These are phyloP conservation scores for Darksidea phi DNA, from an alignment of 495 filamentous ascomycete genomes.

Conservation along the genomic window DNA sequence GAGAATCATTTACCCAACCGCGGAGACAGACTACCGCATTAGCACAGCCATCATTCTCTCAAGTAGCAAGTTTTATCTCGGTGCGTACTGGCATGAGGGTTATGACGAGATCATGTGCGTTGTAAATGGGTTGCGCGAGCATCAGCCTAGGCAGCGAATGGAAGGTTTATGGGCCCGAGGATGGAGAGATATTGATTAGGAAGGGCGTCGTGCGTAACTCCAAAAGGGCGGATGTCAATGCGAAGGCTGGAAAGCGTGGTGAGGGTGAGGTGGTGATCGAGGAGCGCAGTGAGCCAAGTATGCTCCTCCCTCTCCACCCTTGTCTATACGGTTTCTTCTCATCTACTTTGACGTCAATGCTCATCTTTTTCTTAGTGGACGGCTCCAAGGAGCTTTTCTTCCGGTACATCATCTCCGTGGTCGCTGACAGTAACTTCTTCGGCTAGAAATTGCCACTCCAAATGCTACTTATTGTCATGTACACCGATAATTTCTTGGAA, in stretches of 20 bases:
- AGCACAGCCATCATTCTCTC: background rate
- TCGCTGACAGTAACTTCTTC: background rate
- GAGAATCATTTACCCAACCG: background rate
- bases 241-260: background rate
- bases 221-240: slow-evolving; percentile 3
- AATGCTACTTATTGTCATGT: background rate
- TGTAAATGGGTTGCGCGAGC: slow-evolving; percentile 1
- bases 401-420: background rate
- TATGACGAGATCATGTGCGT: slow-evolving; percentile 13
- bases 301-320: background rate
- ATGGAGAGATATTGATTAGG: background rate
- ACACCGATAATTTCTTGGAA: slow-evolving; percentile 6
- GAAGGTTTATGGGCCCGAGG: background rate
- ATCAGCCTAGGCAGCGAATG: slow-evolving; percentile 2
- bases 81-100: slow-evolving; percentile 15
- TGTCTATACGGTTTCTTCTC: too few relatives aligned
- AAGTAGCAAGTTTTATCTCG: slow-evolving; percentile 7
- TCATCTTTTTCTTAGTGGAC: slow-evolving; percentile 5
- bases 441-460: slow-evolving; percentile 6
- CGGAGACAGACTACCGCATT: background rate
- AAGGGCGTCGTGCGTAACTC: background rate
- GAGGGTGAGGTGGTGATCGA: slow-evolving; percentile 3
- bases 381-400: slow-evolving; percentile 13
- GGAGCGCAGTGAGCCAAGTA: slow-evolving; percentile 5
- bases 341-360: too few relatives aligned